phyloP scores from a whole-genome alignment of 805 yeast species.

The Geotrichum ghanense region DNA sequence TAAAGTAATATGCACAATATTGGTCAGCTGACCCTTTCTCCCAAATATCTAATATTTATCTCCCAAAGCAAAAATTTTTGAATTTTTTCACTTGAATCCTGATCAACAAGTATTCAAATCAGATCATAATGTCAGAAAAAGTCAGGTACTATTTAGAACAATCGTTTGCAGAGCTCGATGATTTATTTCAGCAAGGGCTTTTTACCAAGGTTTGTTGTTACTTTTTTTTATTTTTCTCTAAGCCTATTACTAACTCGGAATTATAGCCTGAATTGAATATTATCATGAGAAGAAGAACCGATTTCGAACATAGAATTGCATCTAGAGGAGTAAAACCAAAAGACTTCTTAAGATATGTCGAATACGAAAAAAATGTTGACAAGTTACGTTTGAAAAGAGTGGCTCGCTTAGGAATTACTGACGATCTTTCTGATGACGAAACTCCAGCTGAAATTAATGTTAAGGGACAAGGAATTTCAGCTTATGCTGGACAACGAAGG shows the following conservation, averaged over 20 bases:
- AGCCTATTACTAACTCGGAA: neutral
- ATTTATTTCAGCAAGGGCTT: conserved; percentile 65
- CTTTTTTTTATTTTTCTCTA: neutral
- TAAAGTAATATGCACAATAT: no score
- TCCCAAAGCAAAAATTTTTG: no score
- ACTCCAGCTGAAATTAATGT: conserved; percentile 13
- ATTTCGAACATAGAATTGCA: conserved; percentile 81
- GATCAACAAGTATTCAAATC: no score
- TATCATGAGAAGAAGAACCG: conserved; percentile 89
- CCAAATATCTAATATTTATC: no score
- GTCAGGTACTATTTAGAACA: conserved; percentile 48
- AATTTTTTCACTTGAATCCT: no score
- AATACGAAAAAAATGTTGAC: conserved; percentile 72
- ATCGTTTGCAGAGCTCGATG: conserved; percentile 87
- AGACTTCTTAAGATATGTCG: conserved; percentile 70
- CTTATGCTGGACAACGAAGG: conserved; percentile 78
- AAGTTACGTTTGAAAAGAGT: conserved; percentile 63
- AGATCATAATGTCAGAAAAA: conserved; percentile 36
- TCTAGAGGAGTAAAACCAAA: conserved; percentile 71
- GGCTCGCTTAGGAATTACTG: conserved; percentile 38
- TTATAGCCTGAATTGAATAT: conserved; percentile 52
- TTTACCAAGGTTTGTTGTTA: conserved; percentile 50
- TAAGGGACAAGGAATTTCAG: conserved; percentile 36
- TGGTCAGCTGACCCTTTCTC: no score
- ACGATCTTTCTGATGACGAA: conserved; percentile 39